These are phyloP conservation scores for Lasiodiplodia gonubiensis DNA, from an alignment of 2,329 filamentous ascomycete species.

Conservation along the genomic window DNA sequence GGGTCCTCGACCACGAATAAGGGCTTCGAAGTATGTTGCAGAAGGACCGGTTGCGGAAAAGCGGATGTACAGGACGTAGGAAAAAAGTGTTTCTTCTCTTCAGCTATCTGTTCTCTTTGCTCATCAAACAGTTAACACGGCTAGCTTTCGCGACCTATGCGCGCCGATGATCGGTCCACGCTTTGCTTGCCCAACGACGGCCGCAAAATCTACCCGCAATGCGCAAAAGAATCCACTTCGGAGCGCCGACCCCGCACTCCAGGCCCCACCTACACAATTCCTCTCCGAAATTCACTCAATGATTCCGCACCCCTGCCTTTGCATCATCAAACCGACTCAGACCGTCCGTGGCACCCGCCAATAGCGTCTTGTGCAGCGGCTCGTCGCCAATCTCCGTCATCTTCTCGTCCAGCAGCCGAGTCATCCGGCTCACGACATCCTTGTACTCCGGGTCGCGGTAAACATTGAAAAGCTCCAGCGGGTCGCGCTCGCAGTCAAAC, in stretches of 20 bases:
- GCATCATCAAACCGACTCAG: conserved; percentile 19
- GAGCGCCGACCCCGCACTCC: neutral
- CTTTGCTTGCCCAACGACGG: neutral
- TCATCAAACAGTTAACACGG: neutral
- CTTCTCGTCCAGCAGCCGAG: conserved; percentile 48
- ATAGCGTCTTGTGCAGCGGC: conserved; percentile 35
- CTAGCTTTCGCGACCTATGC: too few relatives aligned
- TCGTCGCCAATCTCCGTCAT: conserved; percentile 61
- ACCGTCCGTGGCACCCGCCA: conserved; percentile 10
- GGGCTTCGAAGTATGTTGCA: neutral
- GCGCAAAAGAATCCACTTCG: neutral
- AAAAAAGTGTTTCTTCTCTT: neutral
- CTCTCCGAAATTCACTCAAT: neutral
- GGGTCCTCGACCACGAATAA: neutral
- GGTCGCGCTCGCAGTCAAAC: conserved; percentile 59
- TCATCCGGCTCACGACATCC: conserved; percentile 42
- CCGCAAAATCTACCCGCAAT: neutral
- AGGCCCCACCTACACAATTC: neutral
- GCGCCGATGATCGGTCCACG: neutral
- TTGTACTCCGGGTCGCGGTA: conserved; percentile 42
- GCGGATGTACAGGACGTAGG: neutral
- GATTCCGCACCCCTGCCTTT: conserved; percentile 23
- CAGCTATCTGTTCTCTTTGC: neutral
- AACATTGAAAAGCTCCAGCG: conserved; percentile 54
- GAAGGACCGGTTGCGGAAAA: conserved; percentile 10